These are phyloP conservation scores for Acarospora socialis DNA, from an alignment of 2,329 filamentous ascomycete genomes.

Conservation along the genomic window DNA sequence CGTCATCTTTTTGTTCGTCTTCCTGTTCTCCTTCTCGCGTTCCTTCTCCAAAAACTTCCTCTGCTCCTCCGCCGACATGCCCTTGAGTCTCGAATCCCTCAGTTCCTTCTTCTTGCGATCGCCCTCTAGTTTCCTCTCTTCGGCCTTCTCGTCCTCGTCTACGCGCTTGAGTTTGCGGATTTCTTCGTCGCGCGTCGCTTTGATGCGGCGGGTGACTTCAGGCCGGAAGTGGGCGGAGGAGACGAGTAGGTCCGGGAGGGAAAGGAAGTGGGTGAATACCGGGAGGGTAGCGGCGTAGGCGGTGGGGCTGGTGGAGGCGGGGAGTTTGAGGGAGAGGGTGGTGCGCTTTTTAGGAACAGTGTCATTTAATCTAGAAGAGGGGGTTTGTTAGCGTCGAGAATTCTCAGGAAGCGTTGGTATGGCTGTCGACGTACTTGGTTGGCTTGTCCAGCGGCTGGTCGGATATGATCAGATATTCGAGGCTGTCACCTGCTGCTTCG, in stretches of 20 bases:
- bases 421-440: slow-evolving; percentile 47
- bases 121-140: slow-evolving; percentile 58
- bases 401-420: background rate
- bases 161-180: slow-evolving; percentile 64
- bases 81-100: slow-evolving; percentile 66
- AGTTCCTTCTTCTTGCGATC: slow-evolving; percentile 76
- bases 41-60: slow-evolving; percentile 75
- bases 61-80: slow-evolving; percentile 67
- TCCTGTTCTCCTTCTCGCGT: slow-evolving; percentile 55
- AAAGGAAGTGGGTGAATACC: slow-evolving; percentile 68
- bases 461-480: slow-evolving; percentile 77
- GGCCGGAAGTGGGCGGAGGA: slow-evolving; percentile 69
- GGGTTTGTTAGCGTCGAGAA: slow-evolving; percentile 4
- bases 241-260: slow-evolving; percentile 70
- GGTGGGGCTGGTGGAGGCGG: slow-evolving; percentile 37
- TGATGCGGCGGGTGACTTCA: slow-evolving; percentile 77
- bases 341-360: slow-evolving; percentile 74
- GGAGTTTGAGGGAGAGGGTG: slow-evolving; percentile 57
- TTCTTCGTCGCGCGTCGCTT: slow-evolving; percentile 63
- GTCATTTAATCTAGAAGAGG: slow-evolving; percentile 59
- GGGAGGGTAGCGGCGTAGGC: slow-evolving; percentile 54
- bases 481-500: slow-evolving; percentile 59
- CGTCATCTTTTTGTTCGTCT: slow-evolving; percentile 48
- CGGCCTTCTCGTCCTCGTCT: slow-evolving; percentile 66
- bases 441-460: slow-evolving; percentile 86